Percentiles rank a stretch among this genome's conserved stretches.
Conservation (phyloP, 1,139 yeast species). For the Pichia sp. region DNA sequence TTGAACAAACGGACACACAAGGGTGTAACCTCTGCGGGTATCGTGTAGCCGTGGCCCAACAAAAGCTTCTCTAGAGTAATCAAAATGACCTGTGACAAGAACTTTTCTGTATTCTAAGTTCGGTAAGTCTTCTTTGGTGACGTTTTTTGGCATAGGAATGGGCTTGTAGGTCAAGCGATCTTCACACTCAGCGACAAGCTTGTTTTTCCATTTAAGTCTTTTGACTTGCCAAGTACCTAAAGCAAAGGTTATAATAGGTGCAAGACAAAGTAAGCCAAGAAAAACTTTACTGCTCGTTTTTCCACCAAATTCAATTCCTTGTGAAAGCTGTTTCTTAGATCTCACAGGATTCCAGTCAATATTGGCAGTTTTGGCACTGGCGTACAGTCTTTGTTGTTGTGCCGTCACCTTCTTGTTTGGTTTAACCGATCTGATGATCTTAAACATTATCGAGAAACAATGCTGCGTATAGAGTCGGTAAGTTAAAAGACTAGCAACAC, state of each 20-base stretch:
- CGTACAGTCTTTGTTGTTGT: conserved; percentile 20
- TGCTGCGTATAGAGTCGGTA: too few species aligned
- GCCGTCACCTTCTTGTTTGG: not conserved
- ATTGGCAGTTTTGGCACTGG: conserved; percentile 58
- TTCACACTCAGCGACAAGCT: conserved; percentile 76
- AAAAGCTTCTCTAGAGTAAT: conserved; percentile 82
- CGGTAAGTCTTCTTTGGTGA: conserved; percentile 50
- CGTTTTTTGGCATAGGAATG: conserved; percentile 58
- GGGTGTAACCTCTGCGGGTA: conserved; percentile 71
- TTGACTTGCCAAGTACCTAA: conserved; percentile 93
- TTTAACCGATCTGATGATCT: not conserved
- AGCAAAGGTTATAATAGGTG: conserved; percentile 84
- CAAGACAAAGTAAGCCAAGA: conserved; percentile 61
- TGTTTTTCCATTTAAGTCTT: conserved; percentile 82
- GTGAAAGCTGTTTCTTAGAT: conserved; percentile 40
- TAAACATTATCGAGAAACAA: not conserved
- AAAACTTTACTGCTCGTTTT: conserved; percentile 41
- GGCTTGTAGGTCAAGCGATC: conserved; percentile 73
- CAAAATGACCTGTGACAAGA: conserved; percentile 66
- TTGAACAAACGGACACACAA: conserved; percentile 79
- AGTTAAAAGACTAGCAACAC: too few species aligned
- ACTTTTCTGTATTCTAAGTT: conserved; percentile 83
- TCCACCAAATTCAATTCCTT: conserved; percentile 37
- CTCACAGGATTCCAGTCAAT: conserved; percentile 82
- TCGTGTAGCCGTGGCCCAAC: conserved; percentile 85